phyloP scores from a whole-genome alignment of 805 yeast genomes.

The Metschnikowia cubensis region DNA sequence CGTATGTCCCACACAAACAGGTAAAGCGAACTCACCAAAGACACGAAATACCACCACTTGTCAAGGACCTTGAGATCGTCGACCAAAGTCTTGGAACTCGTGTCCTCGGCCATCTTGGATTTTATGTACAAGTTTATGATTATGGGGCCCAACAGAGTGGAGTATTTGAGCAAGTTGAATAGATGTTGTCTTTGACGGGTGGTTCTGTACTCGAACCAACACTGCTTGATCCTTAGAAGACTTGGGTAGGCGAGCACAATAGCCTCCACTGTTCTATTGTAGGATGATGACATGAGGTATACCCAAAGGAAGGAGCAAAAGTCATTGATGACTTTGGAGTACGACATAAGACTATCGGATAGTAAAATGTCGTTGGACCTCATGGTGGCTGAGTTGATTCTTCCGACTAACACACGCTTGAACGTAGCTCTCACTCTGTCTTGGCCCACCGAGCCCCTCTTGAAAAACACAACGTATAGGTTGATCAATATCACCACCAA shows the following conservation, averaged over 20 bases:
- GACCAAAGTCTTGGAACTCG: constrained; percentile 3
- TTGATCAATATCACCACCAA: constrained; percentile 1
- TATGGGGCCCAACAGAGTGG: constrained; percentile 50
- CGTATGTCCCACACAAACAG: constrained; percentile 86
- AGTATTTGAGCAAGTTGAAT: constrained; percentile 71
- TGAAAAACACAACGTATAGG: constrained; percentile 5
- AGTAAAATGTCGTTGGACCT: constrained; percentile 78
- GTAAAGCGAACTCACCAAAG: constrained; percentile 65
- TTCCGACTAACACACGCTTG: constrained; percentile 53
- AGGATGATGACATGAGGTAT: constrained; percentile 25
- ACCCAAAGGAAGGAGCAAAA: constrained; percentile 51
- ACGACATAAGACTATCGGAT: constrained; percentile 83
- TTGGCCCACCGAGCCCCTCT: constrained; percentile 34
- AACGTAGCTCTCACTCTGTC: constrained; percentile 46
- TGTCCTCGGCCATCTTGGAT: constrained; percentile 10
- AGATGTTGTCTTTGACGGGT: constrained; percentile 55
- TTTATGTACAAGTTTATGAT: constrained; percentile 24
- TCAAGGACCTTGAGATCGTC: constrained; percentile 22
- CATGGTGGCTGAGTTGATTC: constrained; percentile 50
- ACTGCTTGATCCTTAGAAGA: constrained; percentile 76
- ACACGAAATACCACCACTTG: constrained; percentile 41
- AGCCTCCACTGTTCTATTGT: constrained; percentile 29
- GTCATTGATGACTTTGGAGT: constrained; percentile 73
- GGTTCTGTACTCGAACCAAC: constrained; percentile 60
- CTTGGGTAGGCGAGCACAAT: constrained; percentile 52